Base-by-base conservation (phyloP, 306 rosid genomes). In the Lotus japonicus region DNA sequence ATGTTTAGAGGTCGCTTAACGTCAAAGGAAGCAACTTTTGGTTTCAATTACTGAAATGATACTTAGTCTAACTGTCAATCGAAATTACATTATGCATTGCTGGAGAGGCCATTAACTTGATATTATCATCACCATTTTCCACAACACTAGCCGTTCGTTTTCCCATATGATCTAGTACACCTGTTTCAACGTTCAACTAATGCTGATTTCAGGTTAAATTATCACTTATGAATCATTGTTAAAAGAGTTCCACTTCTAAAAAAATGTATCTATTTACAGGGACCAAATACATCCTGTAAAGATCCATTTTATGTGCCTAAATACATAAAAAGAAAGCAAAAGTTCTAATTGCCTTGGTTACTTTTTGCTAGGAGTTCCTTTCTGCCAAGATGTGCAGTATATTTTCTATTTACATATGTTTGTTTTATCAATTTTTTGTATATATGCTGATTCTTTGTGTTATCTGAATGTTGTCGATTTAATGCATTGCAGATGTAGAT, bases 401-500 rank as follows among this genome's bases (percentile, higher is more conserved):
- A 11, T 28, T 33, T 61, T 10, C 49, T 28, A 36, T 19, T 63
- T 64, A 55, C 68, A 5, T 8, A 5, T 44, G 2, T 9, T 45
- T 4, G 5, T 17, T 58, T 58, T 4, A 1, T 62, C 11, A 5
- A 0, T 21, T 12, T 35, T 5, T 17, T 5, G 23, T 54, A 28
- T 43, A 43, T 35, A 53, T 66, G 9, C 21, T 63, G 39, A 19
- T 9, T 35, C 21, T 11, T 17, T 71, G 11, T 46, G 48, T 72
- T 15, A 39, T 76, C 41, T 62, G 72, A 74, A 53, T 66, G 23
- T 14, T 52, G 21, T 56, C 58, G 48, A 46, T 80, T 63, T 51
- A 58, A 58, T 69, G 71, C 84, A 82, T 87, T 74, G 66, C 86
- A 88, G 96, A 74, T 14, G 79, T 74, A 58, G 95, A 94, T 55